A percentile compares a stretch with the other conserved stretches of the same genome.
phyloP scores from a whole-genome alignment of 441 rosid genomes.

The Lagerstroemia fauriei region DNA sequence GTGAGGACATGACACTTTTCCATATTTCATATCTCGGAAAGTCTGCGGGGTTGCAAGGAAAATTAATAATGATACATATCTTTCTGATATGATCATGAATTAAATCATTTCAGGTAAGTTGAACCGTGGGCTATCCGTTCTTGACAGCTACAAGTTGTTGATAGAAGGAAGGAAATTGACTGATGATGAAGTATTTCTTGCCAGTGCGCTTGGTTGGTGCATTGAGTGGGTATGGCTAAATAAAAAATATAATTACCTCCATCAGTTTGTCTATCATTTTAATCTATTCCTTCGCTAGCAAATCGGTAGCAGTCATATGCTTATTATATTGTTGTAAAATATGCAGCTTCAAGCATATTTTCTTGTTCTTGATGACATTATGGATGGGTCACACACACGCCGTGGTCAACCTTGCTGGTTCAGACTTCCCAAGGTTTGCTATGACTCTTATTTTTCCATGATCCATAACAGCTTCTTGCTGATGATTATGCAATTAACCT shows the following conservation, averaged over 20 bases:
- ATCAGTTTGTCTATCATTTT: background rate
- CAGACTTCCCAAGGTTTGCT: constrained; percentile 68
- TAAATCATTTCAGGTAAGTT: constrained; percentile 59
- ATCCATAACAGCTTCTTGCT: background rate
- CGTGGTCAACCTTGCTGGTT: constrained; percentile 95
- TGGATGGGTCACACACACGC: constrained; percentile 81
- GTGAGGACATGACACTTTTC: constrained; percentile 33
- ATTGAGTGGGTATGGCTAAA: constrained; percentile 72
- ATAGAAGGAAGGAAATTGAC: constrained; percentile 66
- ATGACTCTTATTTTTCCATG: background rate
- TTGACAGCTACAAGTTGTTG: constrained; percentile 72
- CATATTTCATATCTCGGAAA: background rate
- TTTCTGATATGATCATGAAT: constrained; percentile 8
- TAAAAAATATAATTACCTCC: background rate
- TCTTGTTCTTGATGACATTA: constrained; percentile 87
- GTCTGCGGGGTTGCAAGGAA: background rate
- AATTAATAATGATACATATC: constrained; percentile 5
- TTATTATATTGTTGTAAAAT: background rate
- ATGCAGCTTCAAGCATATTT: constrained; percentile 87
- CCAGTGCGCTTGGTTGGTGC: constrained; percentile 87
- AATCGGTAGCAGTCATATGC: background rate
- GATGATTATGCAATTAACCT: background rate
- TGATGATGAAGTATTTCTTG: constrained; percentile 64
- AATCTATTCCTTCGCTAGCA: background rate
- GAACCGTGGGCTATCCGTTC: constrained; percentile 75